Conservation (phyloP, 192 early-diverging fungal genomes). For the Umbelopsis sp. region DNA sequence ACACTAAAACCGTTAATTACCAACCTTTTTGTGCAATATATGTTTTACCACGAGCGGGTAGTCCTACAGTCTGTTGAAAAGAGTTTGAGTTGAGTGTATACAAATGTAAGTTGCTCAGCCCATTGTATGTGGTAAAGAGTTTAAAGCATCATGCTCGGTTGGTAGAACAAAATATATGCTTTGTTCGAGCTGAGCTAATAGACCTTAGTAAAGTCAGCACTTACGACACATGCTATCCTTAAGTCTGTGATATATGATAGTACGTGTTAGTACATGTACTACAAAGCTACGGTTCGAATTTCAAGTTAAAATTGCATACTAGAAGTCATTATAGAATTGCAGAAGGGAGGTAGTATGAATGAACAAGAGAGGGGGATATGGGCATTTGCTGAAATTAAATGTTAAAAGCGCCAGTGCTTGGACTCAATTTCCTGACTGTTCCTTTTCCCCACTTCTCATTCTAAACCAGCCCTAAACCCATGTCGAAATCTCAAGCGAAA, state of each 20-base stretch:
- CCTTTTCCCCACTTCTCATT: constrained; percentile 22
- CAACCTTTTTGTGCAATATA: constrained; percentile 88
- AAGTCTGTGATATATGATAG: neutral
- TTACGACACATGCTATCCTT: constrained; percentile 23
- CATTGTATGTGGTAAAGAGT: no score
- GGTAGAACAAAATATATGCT: no score
- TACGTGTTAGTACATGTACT: neutral
- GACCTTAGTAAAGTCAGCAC: neutral
- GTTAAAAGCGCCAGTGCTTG: neutral
- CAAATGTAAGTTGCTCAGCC: neutral
- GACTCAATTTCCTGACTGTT: constrained; percentile 13
- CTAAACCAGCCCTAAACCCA: neutral
- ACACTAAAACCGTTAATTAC: neutral
- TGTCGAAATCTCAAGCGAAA: constrained; percentile 17
- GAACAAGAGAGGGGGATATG: neutral
- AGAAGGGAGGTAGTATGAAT: neutral
- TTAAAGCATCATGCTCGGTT: no score
- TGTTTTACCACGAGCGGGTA: constrained; percentile 92
- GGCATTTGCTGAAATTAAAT: neutral
- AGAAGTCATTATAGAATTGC: neutral
- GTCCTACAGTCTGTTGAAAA: constrained; percentile 72
- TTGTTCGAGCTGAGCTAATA: no score
- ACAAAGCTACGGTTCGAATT: neutral
- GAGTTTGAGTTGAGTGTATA: neutral
- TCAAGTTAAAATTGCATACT: neutral